Evolutionary conservation across 148 eudicot genomes (phyloP).

Genomic region (Rhododendron griersonianum): DNA sequence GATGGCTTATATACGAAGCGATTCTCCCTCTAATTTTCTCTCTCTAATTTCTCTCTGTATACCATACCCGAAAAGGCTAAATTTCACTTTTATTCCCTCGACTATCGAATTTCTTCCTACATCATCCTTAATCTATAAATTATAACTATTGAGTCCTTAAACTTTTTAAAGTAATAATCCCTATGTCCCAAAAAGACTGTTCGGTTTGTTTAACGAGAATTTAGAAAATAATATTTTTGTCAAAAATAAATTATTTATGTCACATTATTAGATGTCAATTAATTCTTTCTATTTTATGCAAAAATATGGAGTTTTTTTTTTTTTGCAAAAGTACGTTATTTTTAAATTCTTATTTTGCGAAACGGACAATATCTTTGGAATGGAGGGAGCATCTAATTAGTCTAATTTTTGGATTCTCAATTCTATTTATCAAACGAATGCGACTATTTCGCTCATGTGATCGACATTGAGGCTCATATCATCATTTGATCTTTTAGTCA

Average conservation of each 20-base stretch:
- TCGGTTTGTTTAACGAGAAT: no score
- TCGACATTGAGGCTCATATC: neutral
- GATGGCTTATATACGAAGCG: constrained; percentile 35
- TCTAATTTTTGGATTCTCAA: neutral
- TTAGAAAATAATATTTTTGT: no score
- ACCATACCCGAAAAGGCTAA: neutral
- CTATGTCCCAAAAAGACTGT: neutral
- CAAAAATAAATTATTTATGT: no score
- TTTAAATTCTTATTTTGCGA: no score
- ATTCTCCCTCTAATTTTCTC: constrained; percentile 15
- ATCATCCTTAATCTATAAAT: neutral
- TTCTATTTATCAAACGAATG: no score
- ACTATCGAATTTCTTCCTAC: neutral
- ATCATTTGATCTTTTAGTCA: no score
- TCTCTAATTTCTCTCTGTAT: neutral
- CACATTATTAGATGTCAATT: no score
- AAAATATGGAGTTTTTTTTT: no score
- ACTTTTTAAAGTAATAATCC: neutral
- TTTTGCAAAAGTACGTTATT: no score
- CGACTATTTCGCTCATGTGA: neutral
- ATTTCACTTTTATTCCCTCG: neutral
- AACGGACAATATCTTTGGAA: no score
- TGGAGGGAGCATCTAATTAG: no score
- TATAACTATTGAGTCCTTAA: neutral
- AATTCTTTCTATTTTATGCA: no score